Conservation (phyloP, 2,329 filamentous ascomycete genomes). For the Fusarium agapanthi region DNA sequence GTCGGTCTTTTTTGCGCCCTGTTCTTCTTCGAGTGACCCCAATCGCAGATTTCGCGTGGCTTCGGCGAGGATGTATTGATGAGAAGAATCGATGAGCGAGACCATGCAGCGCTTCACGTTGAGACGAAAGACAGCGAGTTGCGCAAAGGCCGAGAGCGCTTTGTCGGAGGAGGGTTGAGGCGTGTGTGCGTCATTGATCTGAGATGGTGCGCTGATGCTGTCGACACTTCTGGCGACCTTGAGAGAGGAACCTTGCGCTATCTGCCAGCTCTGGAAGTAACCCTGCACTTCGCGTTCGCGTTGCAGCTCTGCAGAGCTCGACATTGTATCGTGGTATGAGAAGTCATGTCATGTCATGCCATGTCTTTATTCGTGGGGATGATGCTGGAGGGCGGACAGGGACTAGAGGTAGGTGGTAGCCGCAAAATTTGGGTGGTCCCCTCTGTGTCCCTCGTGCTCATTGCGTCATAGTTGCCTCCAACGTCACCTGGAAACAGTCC, state of each 20-base stretch:
- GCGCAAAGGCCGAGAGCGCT: slow-evolving; percentile 57
- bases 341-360: slow-evolving; percentile 2
- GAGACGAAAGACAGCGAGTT: slow-evolving; percentile 59
- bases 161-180: slow-evolving; percentile 48
- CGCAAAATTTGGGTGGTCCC: slow-evolving; percentile 5
- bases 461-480: slow-evolving; percentile 29
- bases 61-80: slow-evolving; percentile 62
- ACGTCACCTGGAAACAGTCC: slow-evolving; percentile 6
- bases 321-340: slow-evolving; percentile 26
- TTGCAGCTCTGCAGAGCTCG: slow-evolving; percentile 41
- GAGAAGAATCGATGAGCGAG: slow-evolving; percentile 55
- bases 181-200: slow-evolving; percentile 39
- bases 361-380: slow-evolving; percentile 1
- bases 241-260: slow-evolving; percentile 45
- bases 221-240: slow-evolving; percentile 46
- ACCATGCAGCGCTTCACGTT: slow-evolving; percentile 59
- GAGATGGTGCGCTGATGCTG: slow-evolving; percentile 42
- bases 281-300: slow-evolving; percentile 46
- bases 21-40: slow-evolving; percentile 39
- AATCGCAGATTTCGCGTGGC: slow-evolving; percentile 57
- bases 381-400: not conserved
- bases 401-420: not conserved
- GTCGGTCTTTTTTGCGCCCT: not conserved
- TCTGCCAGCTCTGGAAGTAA: slow-evolving; percentile 45
- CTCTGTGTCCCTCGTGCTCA: not conserved